A percentile compares a stretch with the other conserved stretches of the same genome.
phyloP scores from a whole-genome alignment of 2,329 filamentous ascomycete species.

The Chaetothyriales sp. region DNA sequence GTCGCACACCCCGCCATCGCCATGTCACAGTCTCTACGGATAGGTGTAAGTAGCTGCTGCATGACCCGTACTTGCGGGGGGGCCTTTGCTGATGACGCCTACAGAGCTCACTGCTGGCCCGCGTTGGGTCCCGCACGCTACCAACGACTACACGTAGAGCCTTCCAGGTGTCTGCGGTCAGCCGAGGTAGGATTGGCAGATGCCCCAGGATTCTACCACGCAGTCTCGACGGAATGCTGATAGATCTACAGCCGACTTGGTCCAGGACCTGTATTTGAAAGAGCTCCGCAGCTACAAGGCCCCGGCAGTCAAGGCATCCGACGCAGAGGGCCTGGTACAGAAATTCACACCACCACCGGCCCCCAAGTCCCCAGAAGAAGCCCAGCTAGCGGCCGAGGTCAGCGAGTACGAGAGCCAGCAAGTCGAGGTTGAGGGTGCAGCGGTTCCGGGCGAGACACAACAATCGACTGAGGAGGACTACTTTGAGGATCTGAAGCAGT shows the following conservation, averaged over 20 bases:
- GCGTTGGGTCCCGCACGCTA: slow-evolving; percentile 28
- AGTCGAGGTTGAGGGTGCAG: slow-evolving; percentile 86
- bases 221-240: background rate
- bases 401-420: slow-evolving; percentile 88
- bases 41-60: slow-evolving; percentile 35
- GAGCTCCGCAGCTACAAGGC: slow-evolving; percentile 94
- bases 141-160: background rate
- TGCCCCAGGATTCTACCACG: slow-evolving; percentile 37
- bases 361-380: slow-evolving; percentile 81
- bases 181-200: background rate
- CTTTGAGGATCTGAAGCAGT: slow-evolving; percentile 59
- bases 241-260: slow-evolving; percentile 61
- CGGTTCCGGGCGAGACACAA: slow-evolving; percentile 42
- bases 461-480: slow-evolving; percentile 54
- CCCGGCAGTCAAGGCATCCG: slow-evolving; percentile 64
- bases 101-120: slow-evolving; percentile 47
- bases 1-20: slow-evolving; percentile 9
- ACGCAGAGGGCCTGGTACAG: slow-evolving; percentile 81
- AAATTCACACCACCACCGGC: slow-evolving; percentile 68
- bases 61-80: slow-evolving; percentile 2
- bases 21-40: slow-evolving; percentile 46
- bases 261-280: slow-evolving; percentile 94
- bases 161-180: background rate
- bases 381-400: slow-evolving; percentile 78
- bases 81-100: slow-evolving; percentile 16